Evolutionary conservation across 129 eudicot genomes (phyloP), one percentile per base, ranked within the genome.

Genomic region (Oenanthe sinensis): DNA sequence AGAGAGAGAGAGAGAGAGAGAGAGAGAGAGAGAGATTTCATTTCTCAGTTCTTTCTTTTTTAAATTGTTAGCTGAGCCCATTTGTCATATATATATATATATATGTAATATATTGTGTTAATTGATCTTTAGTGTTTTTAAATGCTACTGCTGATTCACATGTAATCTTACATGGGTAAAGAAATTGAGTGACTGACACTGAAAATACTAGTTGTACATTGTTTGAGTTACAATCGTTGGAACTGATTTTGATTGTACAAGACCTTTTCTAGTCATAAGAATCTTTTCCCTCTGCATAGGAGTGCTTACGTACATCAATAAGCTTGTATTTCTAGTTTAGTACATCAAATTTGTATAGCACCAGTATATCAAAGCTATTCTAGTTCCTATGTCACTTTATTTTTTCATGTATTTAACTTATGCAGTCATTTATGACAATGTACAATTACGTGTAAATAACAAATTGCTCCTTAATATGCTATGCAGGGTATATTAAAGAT

Each of bases 401-500:
- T 62, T 11, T 26, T 2, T 24, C 37, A 10, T 63, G 17, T 63
- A 26, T 24, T 13, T 5, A 10, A 58, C 16, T 24, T 28, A 63
- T n/a, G 39, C 70, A 62, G 10, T 62, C 1, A 10, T 4, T 12
- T 9, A 6, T 7, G 7, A 13, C 22, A 28, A 26, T 33, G 71
- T 13, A 65, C 8, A 30, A 26, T 6, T 65, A 30, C 42, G 12
- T 9, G 42, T 65, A 26, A 3, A 26, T 30, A 28, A 30, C 37
- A 65, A 28, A 26, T 65, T 60, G 5, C 46, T 43, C 28, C 39
- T 77, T 52, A 46, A 74, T 79, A 72, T 86, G 82, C 39, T 78
- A 81, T 71, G 54, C 91, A 95, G 98, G 98, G 40, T 95, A 95
- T 71, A 90, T 95, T 36, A 95, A 88, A 83, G 88, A 90, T 80